Conservation (phyloP, 2,329 filamentous ascomycete species). For the Scolecobasidium constrictum region DNA sequence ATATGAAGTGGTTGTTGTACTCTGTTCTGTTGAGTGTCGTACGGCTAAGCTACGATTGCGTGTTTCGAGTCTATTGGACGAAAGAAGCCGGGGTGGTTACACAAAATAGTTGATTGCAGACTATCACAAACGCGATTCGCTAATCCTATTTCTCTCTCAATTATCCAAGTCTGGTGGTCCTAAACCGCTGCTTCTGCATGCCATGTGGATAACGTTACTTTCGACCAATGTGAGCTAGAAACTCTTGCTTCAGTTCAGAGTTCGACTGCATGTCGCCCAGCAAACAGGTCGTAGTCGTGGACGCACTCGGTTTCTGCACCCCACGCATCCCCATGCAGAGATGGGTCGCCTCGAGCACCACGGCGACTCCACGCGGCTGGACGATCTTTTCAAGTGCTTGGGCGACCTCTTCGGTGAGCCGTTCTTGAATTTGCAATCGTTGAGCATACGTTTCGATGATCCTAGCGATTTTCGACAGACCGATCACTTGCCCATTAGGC, state of each 20-base stretch:
- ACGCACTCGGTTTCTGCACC: slow-evolving; percentile 80
- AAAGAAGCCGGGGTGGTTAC: too few species aligned
- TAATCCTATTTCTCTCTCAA: too few species aligned
- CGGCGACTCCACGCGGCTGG: slow-evolving; percentile 86
- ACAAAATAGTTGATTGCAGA: too few species aligned
- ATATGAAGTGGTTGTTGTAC: too few species aligned
- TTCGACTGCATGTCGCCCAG: slow-evolving; percentile 88
- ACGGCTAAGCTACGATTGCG: too few species aligned
- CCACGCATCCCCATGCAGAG: slow-evolving; percentile 98
- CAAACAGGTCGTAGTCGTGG: slow-evolving; percentile 95
- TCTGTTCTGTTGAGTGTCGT: too few species aligned
- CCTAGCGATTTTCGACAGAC: slow-evolving; percentile 87
- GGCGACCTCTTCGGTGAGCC: slow-evolving; percentile 90
- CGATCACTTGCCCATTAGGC: slow-evolving; percentile 79
- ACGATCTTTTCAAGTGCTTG: slow-evolving; percentile 90
- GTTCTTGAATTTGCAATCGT: slow-evolving; percentile 88
- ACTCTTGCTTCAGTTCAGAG: slow-evolving; percentile 91
- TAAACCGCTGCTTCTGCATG: too few species aligned
- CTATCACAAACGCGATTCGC: too few species aligned
- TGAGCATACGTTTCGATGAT: slow-evolving; percentile 96
- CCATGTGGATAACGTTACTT: neutral
- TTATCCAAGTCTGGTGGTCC: too few species aligned
- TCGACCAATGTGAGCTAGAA: slow-evolving; percentile 55
- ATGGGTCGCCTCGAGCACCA: slow-evolving; percentile 94
- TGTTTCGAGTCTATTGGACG: too few species aligned